Percentiles rank a stretch among this genome's conserved stretches.
Conservation (phyloP, 2,329 filamentous ascomycete genomes). For the Hypocreales sp. region DNA sequence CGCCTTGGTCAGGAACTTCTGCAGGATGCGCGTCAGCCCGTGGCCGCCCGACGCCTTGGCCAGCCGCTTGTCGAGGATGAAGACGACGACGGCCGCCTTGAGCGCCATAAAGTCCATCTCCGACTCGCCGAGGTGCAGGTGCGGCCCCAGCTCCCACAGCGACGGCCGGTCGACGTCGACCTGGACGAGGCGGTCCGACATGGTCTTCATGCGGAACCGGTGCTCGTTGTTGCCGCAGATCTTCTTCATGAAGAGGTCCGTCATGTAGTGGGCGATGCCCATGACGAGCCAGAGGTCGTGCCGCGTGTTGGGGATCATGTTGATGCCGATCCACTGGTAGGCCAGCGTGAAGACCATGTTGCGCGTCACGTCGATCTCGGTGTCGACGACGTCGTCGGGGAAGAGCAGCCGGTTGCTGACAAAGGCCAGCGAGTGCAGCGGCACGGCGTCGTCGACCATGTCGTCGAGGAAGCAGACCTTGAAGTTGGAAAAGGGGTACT, state of each 20-base stretch:
- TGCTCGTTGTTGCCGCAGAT: conserved; percentile 93
- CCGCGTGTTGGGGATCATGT: conserved; percentile 69
- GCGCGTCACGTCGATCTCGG: conserved; percentile 66
- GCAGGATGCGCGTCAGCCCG: conserved; percentile 73
- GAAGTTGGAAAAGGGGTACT: conserved; percentile 84
- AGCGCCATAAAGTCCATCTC: conserved; percentile 81
- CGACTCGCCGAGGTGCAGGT: conserved; percentile 67
- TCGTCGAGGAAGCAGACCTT: conserved; percentile 93
- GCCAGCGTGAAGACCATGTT: conserved; percentile 72
- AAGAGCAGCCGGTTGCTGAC: conserved; percentile 79
- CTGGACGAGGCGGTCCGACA: conserved; percentile 69
- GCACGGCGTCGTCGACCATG: conserved; percentile 55
- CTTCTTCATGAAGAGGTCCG: conserved; percentile 79
- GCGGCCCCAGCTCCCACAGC: conserved; percentile 62
- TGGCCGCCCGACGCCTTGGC: conserved; percentile 71
- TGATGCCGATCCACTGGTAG: conserved; percentile 88
- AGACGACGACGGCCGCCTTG: conserved; percentile 82
- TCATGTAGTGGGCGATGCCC: conserved; percentile 88
- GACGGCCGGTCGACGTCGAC: conserved; percentile 71
- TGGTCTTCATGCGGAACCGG: conserved; percentile 72
- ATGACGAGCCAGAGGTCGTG: conserved; percentile 79
- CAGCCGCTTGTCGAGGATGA: conserved; percentile 82
- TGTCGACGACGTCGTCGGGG: conserved; percentile 72
- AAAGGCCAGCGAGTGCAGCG: conserved; percentile 71
- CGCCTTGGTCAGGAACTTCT: conserved; percentile 70